These are phyloP conservation scores for Termitomyces sp. DNA, from an alignment of 768 basidiomycete genomes.

Conservation along the genomic window DNA sequence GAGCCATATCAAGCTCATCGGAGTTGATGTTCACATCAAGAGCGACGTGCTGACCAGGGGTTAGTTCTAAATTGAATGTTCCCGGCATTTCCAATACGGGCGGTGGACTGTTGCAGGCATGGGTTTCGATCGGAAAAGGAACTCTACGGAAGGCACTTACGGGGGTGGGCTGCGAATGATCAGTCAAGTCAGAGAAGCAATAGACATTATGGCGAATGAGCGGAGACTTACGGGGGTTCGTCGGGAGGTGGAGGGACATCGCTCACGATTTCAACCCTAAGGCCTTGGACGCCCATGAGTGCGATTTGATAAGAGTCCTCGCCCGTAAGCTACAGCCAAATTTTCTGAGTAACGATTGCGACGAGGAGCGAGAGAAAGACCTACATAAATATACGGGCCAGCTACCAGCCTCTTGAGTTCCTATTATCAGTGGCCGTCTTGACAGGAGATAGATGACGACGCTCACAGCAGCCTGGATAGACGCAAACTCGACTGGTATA, in stretches of 20 bases:
- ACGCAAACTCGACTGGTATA: slow-evolving; percentile 84
- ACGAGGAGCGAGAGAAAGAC: slow-evolving; percentile 19
- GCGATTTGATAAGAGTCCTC: slow-evolving; percentile 90
- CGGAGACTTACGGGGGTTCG: slow-evolving; percentile 66
- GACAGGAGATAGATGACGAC: slow-evolving; percentile 1
- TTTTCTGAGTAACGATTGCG: not conserved
- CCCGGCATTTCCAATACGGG: slow-evolving; percentile 87
- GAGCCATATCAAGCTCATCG: slow-evolving; percentile 85
- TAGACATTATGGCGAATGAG: slow-evolving; percentile 13
- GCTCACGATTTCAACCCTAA: slow-evolving; percentile 81
- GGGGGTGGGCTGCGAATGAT: slow-evolving; percentile 35
- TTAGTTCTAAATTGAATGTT: slow-evolving; percentile 75
- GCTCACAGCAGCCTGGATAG: slow-evolving; percentile 77
- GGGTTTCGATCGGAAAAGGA: not conserved
- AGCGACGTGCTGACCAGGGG: slow-evolving; percentile 73
- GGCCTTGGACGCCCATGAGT: slow-evolving; percentile 74
- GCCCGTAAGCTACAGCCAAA: slow-evolving; percentile 53
- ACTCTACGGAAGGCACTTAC: slow-evolving; percentile 25
- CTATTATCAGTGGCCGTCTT: not conserved
- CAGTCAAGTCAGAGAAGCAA: slow-evolving; percentile 7
- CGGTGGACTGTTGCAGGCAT: slow-evolving; percentile 35
- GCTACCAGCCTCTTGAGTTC: slow-evolving; percentile 61
- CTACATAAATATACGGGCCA: slow-evolving; percentile 79
- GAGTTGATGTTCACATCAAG: slow-evolving; percentile 77
- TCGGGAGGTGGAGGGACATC: slow-evolving; percentile 83